Evolutionary conservation across 495 filamentous ascomycete genomes (phyloP).

Genomic region (Xylaria bambusicola): DNA sequence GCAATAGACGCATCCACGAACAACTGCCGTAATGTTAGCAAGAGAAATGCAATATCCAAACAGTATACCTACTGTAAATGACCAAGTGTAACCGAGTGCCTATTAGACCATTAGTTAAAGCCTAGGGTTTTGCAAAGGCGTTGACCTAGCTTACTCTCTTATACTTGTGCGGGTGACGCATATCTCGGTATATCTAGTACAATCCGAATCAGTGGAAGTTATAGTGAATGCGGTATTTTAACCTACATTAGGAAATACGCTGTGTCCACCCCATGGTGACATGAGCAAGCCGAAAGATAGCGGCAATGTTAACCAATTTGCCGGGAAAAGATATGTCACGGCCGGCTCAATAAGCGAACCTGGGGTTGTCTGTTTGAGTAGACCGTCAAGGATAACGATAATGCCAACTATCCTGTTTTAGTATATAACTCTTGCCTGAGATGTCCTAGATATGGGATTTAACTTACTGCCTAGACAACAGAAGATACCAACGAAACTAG

Average conservation of each 20-base stretch:
- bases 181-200: slow-evolving; percentile 85
- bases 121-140: not conserved
- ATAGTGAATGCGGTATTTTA: not conserved
- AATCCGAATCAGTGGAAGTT: not conserved
- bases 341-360: slow-evolving; percentile 88
- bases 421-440: slow-evolving; percentile 18
- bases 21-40: slow-evolving; percentile 52
- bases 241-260: slow-evolving; percentile 81
- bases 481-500: slow-evolving; percentile 86
- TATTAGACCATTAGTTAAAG: slow-evolving; percentile 29
- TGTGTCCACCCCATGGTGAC: slow-evolving; percentile 95
- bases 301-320: slow-evolving; percentile 87
- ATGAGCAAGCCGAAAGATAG: slow-evolving; percentile 92
- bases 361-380: slow-evolving; percentile 76
- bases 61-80: slow-evolving; percentile 74
- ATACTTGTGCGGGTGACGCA: slow-evolving; percentile 92
- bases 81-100: slow-evolving; percentile 77
- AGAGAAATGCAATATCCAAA: slow-evolving; percentile 11
- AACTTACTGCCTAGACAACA: slow-evolving; percentile 81
- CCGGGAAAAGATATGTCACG: slow-evolving; percentile 73
- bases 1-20: slow-evolving; percentile 78
- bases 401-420: slow-evolving; percentile 62
- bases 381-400: slow-evolving; percentile 80
- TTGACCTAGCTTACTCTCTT: slow-evolving; percentile 29
- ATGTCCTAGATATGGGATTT: not conserved